These are phyloP conservation scores for Saccharomycopsis hybrid DNA, from an alignment of 1,139 yeast genomes.

Conservation along the genomic window DNA sequence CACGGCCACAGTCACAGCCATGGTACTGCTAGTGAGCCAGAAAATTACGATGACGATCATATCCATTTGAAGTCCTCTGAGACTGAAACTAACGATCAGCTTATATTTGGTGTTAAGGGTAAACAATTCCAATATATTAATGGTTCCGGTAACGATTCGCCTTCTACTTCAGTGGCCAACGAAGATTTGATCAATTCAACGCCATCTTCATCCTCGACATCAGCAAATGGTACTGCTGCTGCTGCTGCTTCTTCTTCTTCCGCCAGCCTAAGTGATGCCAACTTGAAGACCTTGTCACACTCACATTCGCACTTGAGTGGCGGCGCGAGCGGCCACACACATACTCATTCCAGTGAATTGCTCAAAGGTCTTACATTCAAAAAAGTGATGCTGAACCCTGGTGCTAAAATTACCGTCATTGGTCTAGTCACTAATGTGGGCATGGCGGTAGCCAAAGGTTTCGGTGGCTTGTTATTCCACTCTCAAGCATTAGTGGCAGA, in stretches of 20 bases:
- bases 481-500: slow-evolving; percentile 94
- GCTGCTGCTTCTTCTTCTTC: neutral
- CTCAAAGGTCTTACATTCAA: slow-evolving; percentile 22
- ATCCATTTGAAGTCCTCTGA: slow-evolving; percentile 35
- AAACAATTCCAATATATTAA: slow-evolving; percentile 17
- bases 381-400: slow-evolving; percentile 48
- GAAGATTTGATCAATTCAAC: slow-evolving; percentile 2
- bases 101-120: slow-evolving; percentile 27
- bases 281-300: neutral
- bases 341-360: slow-evolving; percentile 31
- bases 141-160: slow-evolving; percentile 21
- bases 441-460: slow-evolving; percentile 79
- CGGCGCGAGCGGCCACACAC: slow-evolving; percentile 29
- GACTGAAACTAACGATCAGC: slow-evolving; percentile 32
- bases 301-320: slow-evolving; percentile 26
- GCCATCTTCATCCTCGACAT: neutral
- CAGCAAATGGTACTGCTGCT: neutral
- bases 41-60: slow-evolving; percentile 29
- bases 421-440: slow-evolving; percentile 79
- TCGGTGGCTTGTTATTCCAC: slow-evolving; percentile 88
- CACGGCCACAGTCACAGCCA: slow-evolving; percentile 4
- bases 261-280: neutral
- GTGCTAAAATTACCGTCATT: slow-evolving; percentile 87
- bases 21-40: slow-evolving; percentile 14
- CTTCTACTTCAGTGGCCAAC: slow-evolving; percentile 7